Evolutionary conservation across 257 asterid species (phyloP).

Genomic region (Osmanthus fragrans): DNA sequence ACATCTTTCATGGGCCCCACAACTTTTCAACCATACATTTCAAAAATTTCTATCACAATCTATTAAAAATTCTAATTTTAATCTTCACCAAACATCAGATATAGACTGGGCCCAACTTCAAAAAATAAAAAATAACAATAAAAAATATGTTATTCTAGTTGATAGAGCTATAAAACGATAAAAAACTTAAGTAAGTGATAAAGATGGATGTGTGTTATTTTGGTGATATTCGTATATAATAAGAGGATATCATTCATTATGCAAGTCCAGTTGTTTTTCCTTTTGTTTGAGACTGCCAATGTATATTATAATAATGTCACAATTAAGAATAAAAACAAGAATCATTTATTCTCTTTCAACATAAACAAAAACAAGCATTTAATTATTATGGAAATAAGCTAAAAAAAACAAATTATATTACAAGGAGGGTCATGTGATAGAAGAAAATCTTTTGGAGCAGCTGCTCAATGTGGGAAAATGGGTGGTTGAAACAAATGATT

Average conservation of each 20-base stretch:
- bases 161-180: neutral
- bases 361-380: slow-evolving; percentile 8
- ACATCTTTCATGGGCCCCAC: too few relatives aligned
- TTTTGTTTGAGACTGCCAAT: slow-evolving; percentile 3
- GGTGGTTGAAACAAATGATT: too few relatives aligned
- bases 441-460: slow-evolving; percentile 18
- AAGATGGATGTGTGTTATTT: slow-evolving; percentile 9
- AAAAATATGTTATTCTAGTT: neutral
- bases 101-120: too few relatives aligned
- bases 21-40: too few relatives aligned
- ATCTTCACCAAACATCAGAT: too few relatives aligned
- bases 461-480: slow-evolving; percentile 13
- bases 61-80: too few relatives aligned
- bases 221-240: neutral
- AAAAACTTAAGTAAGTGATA: neutral
- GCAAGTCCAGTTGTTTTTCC: neutral
- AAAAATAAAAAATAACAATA: too few relatives aligned
- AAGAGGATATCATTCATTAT: neutral
- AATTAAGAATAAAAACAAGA: slow-evolving; percentile 37
- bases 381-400: slow-evolving; percentile 16
- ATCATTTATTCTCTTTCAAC: slow-evolving; percentile 29
- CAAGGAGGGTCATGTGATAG: slow-evolving; percentile 42
- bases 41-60: too few relatives aligned
- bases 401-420: slow-evolving; percentile 21
- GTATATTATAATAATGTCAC: slow-evolving; percentile 16